These are phyloP conservation scores for Lentinula edodes DNA, from an alignment of 768 basidiomycete species.

Conservation along the genomic window DNA sequence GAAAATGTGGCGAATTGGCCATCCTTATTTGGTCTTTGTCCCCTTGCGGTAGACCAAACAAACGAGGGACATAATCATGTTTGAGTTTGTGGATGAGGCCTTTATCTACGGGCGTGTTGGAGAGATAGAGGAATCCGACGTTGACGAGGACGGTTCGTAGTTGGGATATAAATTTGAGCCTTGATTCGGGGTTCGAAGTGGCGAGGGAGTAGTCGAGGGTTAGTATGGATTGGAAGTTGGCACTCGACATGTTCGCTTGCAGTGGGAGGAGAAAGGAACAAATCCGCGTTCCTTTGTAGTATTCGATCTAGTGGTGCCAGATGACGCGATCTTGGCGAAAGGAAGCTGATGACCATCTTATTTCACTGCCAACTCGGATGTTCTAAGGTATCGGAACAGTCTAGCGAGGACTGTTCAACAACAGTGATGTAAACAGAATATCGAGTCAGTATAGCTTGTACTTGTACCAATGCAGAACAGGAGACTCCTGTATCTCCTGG, in stretches of 20 bases:
- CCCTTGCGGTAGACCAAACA: conserved; percentile 43
- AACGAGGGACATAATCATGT: conserved; percentile 32
- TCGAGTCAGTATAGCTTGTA: too few relatives aligned
- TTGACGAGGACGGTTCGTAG: conserved; percentile 46
- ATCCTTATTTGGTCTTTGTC: conserved; percentile 19
- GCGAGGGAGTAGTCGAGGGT: conserved; percentile 5
- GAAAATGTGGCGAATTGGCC: conserved; percentile 49
- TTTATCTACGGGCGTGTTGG: conserved; percentile 37
- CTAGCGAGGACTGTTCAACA: neutral
- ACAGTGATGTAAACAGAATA: neutral
- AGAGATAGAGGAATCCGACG: conserved; percentile 51
- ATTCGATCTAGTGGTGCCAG: neutral
- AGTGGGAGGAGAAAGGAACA: neutral
- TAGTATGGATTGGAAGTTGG: conserved; percentile 4
- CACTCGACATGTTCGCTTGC: neutral
- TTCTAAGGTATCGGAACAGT: too few relatives aligned
- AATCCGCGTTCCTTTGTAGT: neutral
- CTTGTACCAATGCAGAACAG: too few relatives aligned
- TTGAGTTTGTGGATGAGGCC: conserved; percentile 33
- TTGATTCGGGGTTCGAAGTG: conserved; percentile 7
- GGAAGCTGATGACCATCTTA: neutral
- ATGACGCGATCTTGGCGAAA: neutral
- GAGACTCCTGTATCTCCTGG: too few relatives aligned
- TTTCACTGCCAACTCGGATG: neutral
- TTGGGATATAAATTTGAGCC: conserved; percentile 37